Percentiles rank a stretch among this genome's conserved stretches.
These are phyloP conservation scores for Trametes gibbosa DNA, from an alignment of 768 basidiomycete genomes.

Conservation along the genomic window DNA sequence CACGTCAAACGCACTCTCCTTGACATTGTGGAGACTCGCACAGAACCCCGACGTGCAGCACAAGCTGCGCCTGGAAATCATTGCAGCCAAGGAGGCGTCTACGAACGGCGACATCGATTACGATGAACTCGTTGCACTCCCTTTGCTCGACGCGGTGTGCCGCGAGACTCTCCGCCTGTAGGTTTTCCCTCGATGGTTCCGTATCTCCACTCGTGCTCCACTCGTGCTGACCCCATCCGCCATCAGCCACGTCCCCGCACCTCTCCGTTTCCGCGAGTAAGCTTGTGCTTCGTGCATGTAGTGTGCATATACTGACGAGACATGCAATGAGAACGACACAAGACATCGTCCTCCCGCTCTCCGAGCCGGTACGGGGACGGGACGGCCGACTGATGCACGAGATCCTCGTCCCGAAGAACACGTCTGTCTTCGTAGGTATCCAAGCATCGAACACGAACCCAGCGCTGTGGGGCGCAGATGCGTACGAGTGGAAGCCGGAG, in stretches of 20 bases:
- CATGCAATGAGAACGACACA: not conserved
- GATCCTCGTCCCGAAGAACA: slow-evolving; percentile 20
- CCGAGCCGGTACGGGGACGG: slow-evolving; percentile 10
- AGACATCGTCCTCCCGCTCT: slow-evolving; percentile 20
- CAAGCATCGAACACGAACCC: slow-evolving; percentile 25
- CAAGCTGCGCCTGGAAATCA: slow-evolving; percentile 26
- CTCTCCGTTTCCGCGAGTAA: slow-evolving; percentile 15
- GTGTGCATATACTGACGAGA: not conserved
- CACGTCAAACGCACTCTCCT: slow-evolving; percentile 23
- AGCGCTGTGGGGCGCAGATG: slow-evolving; percentile 26
- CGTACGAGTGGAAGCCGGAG: slow-evolving; percentile 26
- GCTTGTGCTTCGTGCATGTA: not conserved
- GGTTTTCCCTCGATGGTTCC: not conserved
- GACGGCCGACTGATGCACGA: slow-evolving; percentile 20
- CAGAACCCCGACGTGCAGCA: slow-evolving; percentile 34
- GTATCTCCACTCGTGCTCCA: too few relatives aligned
- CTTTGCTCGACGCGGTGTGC: slow-evolving; percentile 18
- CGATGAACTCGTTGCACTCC: slow-evolving; percentile 13
- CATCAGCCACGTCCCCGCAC: slow-evolving; percentile 12
- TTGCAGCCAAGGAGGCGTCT: not conserved
- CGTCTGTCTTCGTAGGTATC: slow-evolving; percentile 20
- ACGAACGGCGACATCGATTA: slow-evolving; percentile 18
- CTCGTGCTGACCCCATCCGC: too few relatives aligned
- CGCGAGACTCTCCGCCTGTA: slow-evolving; percentile 17
- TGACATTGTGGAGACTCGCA: slow-evolving; percentile 23